Conservation (phyloP, 768 basidiomycete species). For the Hericium erinaceus region DNA sequence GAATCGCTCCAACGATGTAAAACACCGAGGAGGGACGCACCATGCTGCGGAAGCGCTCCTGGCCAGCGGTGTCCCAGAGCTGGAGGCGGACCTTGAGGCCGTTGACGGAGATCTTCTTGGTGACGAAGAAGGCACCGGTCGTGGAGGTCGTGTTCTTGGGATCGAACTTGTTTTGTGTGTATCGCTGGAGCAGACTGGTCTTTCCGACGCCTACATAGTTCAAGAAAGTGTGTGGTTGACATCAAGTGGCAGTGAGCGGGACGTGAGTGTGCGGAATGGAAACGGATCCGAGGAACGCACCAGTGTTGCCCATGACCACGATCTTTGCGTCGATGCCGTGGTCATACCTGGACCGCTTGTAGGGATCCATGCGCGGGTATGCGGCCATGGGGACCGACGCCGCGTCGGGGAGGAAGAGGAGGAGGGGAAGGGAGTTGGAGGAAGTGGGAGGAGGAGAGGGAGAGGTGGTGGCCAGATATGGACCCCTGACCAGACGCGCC, state of each 20-base stretch:
- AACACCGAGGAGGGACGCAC: constrained; percentile 29
- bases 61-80: constrained; percentile 90
- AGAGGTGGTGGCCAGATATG: constrained; percentile 14
- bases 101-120: constrained; percentile 83
- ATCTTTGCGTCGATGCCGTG: constrained; percentile 91
- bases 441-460: constrained; percentile 24
- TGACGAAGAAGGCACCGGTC: constrained; percentile 88
- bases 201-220: constrained; percentile 69
- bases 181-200: constrained; percentile 83
- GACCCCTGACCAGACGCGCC: not conserved
- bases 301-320: constrained; percentile 85
- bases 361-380: constrained; percentile 55
- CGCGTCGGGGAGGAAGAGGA: constrained; percentile 33
- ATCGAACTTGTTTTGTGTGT: constrained; percentile 86
- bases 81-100: constrained; percentile 81
- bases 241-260: not conserved
- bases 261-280: not conserved
- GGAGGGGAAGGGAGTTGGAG: constrained; percentile 22
- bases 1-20: constrained; percentile 6
- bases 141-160: constrained; percentile 84
- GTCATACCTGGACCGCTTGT: constrained; percentile 61
- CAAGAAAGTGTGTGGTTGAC: not conserved
- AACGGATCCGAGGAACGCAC: constrained; percentile 22
- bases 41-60: constrained; percentile 90
- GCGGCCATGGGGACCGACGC: constrained; percentile 38